Evolutionary conservation across 441 rosid species (phyloP), one percentile per base, ranked within the genome.

Genomic region (Syzygium malaccense): DNA sequence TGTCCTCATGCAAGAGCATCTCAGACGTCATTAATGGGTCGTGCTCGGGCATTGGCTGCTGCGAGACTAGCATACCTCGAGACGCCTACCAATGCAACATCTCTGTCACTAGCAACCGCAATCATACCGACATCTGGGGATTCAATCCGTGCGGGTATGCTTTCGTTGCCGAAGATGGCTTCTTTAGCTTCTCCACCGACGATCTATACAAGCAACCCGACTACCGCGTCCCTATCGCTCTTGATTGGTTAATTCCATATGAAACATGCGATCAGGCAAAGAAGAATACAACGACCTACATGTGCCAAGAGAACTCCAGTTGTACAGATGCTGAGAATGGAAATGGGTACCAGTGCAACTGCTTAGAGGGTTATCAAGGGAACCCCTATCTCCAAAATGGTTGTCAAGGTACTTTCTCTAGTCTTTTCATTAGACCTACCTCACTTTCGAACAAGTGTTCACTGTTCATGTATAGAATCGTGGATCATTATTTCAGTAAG

Each of bases 11-110:
- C 45, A 15, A 0, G 10, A 71, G 2, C n/a, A 6, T 37, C 7
- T 66, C 37, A n/a, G 32, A 55, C 48, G 89, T 87, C 8, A 26
- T 58, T 2, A 48, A 89, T 13, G 90, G 89, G 20, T 26, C 75
- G 0, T 94, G 94, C 87, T 18, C 86, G 0, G 95, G 96, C 17
- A 55, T 86, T 6, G 97, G 96, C 8, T 95, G 94, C 78, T 92
- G 95, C 86, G 91, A 92, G 85, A 87, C 57, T 9, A 18, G 90
- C 37, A 86, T 94, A 8, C 94, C 94, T 2, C 55, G 23, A 87
- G 84, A 89, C 4, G 87, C 86, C 9, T 4, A 23, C 32, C 15
- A 33, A 1, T 86, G 85, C 86, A 0, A 0, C 4, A 60, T 90
- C 10, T 1, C 9, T 1, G 54, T 92, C 0, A 5, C 14, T 5